Conservation (phyloP, 352 stramenopile species). For the Phytopythium ostracodes region DNA sequence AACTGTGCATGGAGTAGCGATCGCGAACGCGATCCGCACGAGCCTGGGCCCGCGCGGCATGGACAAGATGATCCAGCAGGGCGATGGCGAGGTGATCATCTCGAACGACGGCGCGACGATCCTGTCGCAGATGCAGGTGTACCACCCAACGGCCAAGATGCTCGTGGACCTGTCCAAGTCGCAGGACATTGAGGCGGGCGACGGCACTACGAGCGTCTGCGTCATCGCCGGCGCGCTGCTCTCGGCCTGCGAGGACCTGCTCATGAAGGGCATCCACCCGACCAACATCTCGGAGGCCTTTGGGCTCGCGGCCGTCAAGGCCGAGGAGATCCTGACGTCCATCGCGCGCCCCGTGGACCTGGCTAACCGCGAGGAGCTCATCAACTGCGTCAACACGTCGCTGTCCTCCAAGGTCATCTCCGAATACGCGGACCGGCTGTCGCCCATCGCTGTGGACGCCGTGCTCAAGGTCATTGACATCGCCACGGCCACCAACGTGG, state of each 20-base stretch:
- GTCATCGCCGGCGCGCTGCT: conserved; percentile 98
- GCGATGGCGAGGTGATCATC: conserved; percentile 98
- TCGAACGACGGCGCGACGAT: conserved; percentile 99
- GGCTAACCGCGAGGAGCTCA: conserved; percentile 92
- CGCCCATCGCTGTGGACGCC: conserved; percentile 98
- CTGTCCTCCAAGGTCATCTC: conserved; percentile 97
- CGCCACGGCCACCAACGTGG: conserved; percentile 92
- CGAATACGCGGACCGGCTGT: conserved; percentile 96
- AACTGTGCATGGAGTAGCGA: conserved; percentile 54
- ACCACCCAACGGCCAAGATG: conserved; percentile 99
- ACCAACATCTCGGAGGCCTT: conserved; percentile 98
- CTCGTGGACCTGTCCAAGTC: conserved; percentile 98
- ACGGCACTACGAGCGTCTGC: conserved; percentile 97
- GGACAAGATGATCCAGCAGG: conserved; percentile 99
- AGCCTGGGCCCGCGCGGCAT: conserved; percentile 97
- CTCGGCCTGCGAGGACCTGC: conserved; percentile 90
- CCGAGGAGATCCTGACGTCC: conserved; percentile 85
- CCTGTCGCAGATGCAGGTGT: conserved; percentile 97
- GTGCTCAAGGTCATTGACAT: conserved; percentile 96
- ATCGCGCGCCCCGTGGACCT: conserved; percentile 94
- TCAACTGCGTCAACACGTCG: conserved; percentile 98
- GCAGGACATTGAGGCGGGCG: conserved; percentile 99
- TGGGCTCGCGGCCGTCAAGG: conserved; percentile 86
- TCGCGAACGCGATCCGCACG: conserved; percentile 97
- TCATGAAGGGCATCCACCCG: conserved; percentile 97